phyloP scores from a whole-genome alignment of 805 yeast species.

The Candida schatavii region DNA sequence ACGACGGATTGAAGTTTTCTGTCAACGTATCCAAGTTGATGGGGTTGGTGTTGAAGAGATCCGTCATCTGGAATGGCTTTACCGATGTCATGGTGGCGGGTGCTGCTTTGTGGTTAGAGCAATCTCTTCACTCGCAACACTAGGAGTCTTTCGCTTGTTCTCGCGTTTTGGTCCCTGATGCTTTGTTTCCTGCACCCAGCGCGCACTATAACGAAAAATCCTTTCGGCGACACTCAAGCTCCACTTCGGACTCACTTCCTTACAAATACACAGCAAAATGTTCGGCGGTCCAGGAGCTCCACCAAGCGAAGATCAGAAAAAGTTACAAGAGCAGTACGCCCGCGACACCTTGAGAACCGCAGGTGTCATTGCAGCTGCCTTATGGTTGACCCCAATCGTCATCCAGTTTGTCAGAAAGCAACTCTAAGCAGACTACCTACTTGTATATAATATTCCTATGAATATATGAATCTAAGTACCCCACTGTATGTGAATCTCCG shows the following conservation, averaged over 20 bases:
- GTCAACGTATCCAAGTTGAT: conserved; percentile 87
- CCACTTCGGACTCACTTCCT: no score
- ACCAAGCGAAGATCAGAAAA: conserved; percentile 63
- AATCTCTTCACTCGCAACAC: no score
- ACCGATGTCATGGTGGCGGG: conserved; percentile 86
- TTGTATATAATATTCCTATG: not conserved
- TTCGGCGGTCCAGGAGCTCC: conserved; percentile 49
- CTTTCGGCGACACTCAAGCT: no score
- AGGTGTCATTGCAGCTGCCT: conserved; percentile 59
- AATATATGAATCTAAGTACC: not conserved
- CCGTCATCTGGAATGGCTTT: conserved; percentile 84
- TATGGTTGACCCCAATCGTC: conserved; percentile 58
- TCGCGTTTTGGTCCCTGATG: no score
- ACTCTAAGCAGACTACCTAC: conserved; percentile 20
- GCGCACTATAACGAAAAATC: no score
- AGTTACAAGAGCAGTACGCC: conserved; percentile 61
- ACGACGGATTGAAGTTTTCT: conserved; percentile 82
- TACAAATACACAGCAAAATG: no score
- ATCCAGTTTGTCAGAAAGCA: conserved; percentile 53
- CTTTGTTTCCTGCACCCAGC: no score
- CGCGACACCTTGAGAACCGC: conserved; percentile 58
- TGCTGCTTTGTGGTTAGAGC: no score
- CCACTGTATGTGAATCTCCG: not conserved
- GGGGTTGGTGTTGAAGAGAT: conserved; percentile 66
- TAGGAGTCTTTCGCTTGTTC: no score